Evolutionary conservation across 306 rosid species (phyloP).

Genomic region (Ormosia emarginata): DNA sequence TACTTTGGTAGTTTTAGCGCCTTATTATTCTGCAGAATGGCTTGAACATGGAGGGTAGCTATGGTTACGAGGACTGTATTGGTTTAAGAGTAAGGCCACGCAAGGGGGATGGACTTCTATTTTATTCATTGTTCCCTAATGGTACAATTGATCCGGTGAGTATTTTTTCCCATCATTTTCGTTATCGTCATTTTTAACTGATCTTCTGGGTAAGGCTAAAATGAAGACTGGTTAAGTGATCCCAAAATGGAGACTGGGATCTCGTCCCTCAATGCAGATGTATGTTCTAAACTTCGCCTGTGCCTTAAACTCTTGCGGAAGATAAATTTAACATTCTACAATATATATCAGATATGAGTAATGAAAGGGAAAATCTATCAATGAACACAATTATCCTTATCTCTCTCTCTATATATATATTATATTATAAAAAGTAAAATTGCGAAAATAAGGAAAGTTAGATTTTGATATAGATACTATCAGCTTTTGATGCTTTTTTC

Average conservation of each 20-base stretch:
- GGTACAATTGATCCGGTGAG: conserved; percentile 84
- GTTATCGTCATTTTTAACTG: background rate
- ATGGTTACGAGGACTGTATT: conserved; percentile 40
- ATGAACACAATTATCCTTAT: too few species aligned
- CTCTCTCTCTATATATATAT: too few species aligned
- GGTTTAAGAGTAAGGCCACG: conserved; percentile 86
- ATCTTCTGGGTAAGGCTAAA: background rate
- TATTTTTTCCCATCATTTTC: conserved; percentile 15
- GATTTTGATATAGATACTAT: too few species aligned
- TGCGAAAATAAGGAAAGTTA: too few species aligned
- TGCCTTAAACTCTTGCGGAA: background rate
- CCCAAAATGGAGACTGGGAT: background rate
- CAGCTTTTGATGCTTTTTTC: too few species aligned
- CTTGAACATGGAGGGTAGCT: conserved; percentile 60
- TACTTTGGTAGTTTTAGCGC: background rate
- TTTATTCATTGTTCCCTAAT: conserved; percentile 71
- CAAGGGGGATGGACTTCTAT: conserved; percentile 87
- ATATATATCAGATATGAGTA: background rate
- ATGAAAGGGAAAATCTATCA: background rate
- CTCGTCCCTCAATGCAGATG: background rate
- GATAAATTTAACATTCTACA: background rate
- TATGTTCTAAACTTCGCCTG: background rate
- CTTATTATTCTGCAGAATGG: conserved; percentile 61
- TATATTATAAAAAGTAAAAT: too few species aligned
- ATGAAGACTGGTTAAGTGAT: background rate